Base-by-base conservation (phyloP, 768 basidiomycete species). In the Boletellus ananiceps region DNA sequence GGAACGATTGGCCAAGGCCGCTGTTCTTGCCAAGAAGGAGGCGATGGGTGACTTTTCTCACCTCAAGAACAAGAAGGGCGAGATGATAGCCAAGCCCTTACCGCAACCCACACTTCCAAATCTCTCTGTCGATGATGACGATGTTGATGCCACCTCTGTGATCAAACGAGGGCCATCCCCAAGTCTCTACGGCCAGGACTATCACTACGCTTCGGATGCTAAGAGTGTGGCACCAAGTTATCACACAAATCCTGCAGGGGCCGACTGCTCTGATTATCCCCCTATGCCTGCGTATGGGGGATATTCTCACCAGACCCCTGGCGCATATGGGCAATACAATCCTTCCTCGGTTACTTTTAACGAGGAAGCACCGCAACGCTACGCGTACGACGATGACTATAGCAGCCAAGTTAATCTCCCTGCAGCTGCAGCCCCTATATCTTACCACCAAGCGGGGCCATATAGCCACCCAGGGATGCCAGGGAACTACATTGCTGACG, bases 101-200 rank as follows among this genome's bases (percentile, higher is more conserved):
- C 91, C 93, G 16, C 93, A 96, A 69, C 96, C 96, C 1, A 99
- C 96, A 8, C 79, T 98, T 31, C 96, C 96, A 13, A 89, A 88
- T 55, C 76, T 99, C 43, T 84, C 82, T n/a, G 76, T 96, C 40
- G 86, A 94, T 47, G 88, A 93, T 55, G 84, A 73, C 38, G 66
- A 71, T 38, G 66, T 76, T 46, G 82, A 85, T 51, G 73, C 81
- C 44, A 67, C 71, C 1, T 79, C 83, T 5, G 78, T 80, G 16
- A 72, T 70, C 39, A 75, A 83, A 56, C 76, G 79, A 48, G 80
- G 81, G 8, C 71, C 67, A 36, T 69, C 79, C 33, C 74, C 84
- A 49, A 82, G 72, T 66, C 70, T 75, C 8, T 77, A 80, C 63
- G 76, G 73, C 57, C 68, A 81, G 45, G 76, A 79, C 46, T 80